phyloP scores from a whole-genome alignment of 2,329 filamentous ascomycete species.

The Botrytis porri region DNA sequence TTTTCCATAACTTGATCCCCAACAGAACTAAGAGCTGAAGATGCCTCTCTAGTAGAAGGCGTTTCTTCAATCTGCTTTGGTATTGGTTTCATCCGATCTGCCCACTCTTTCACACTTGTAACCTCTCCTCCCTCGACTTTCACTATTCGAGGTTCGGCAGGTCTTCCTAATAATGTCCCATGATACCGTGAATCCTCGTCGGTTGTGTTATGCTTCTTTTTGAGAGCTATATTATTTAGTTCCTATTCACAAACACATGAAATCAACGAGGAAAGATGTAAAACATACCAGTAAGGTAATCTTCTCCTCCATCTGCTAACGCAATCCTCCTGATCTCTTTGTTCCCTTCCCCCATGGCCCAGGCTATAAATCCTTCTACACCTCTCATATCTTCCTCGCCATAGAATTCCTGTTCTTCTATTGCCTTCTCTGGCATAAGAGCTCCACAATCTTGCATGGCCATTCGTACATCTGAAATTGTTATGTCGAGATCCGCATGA shows the following conservation, averaged over 20 bases:
- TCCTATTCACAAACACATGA: conserved; percentile 9
- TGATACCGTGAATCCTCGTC: conserved; percentile 83
- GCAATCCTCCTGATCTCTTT: conserved; percentile 80
- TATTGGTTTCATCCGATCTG: conserved; percentile 40
- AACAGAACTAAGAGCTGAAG: conserved; percentile 37
- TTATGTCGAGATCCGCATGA: conserved; percentile 64
- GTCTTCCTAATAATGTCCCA: conserved; percentile 77
- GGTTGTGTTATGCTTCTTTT: conserved; percentile 88
- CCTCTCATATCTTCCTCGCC: conserved; percentile 76
- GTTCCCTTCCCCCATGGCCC: conserved; percentile 73
- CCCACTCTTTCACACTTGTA: conserved; percentile 67
- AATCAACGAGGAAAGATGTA: background rate
- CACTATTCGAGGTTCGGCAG: conserved; percentile 67
- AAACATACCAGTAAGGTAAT: conserved; percentile 62
- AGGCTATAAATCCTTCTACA: conserved; percentile 73
- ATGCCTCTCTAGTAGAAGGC: conserved; percentile 33
- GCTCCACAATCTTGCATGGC: conserved; percentile 80
- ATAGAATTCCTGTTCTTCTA: conserved; percentile 60
- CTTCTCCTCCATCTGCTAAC: conserved; percentile 60
- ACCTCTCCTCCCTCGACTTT: conserved; percentile 74
- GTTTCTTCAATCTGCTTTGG: conserved; percentile 20
- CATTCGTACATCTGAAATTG: conserved; percentile 76
- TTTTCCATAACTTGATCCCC: conserved; percentile 36
- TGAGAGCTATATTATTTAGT: conserved; percentile 57
- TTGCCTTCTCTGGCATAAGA: conserved; percentile 64